These are phyloP conservation scores for Cladosporium velox DNA, from an alignment of 2,329 filamentous ascomycete species.

Conservation along the genomic window DNA sequence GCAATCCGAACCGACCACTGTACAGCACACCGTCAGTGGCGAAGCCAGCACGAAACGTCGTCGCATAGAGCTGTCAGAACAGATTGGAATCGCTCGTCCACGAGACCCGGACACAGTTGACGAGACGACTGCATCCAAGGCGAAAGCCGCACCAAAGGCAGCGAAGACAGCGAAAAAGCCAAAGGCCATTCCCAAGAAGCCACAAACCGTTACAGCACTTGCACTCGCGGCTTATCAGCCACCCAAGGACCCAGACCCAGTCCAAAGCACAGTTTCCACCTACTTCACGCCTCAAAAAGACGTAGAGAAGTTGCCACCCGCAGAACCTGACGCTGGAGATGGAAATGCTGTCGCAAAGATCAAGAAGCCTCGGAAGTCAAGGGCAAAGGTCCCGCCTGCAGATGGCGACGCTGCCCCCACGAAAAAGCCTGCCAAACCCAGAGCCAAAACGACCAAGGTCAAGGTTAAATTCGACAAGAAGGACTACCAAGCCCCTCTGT, in stretches of 20 bases:
- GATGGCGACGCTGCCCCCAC: slow-evolving; percentile 13
- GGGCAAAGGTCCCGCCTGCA: slow-evolving; percentile 24
- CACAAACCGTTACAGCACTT: slow-evolving; percentile 74
- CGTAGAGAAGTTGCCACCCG: slow-evolving; percentile 6
- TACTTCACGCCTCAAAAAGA: slow-evolving; percentile 41
- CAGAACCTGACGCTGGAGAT: neutral
- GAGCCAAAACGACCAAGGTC: slow-evolving; percentile 36
- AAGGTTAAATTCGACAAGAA: slow-evolving; percentile 31
- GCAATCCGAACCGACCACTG: neutral
- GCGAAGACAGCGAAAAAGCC: slow-evolving; percentile 41
- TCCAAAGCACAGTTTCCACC: slow-evolving; percentile 45
- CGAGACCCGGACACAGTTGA: neutral
- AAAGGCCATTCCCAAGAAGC: slow-evolving; percentile 66
- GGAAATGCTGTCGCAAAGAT: slow-evolving; percentile 18
- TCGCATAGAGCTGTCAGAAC: slow-evolving; percentile 23
- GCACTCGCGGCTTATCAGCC: slow-evolving; percentile 70
- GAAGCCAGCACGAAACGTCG: slow-evolving; percentile 25
- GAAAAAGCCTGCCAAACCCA: slow-evolving; percentile 40
- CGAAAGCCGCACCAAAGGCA: slow-evolving; percentile 28
- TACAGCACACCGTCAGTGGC: slow-evolving; percentile 5
- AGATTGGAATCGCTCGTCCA: neutral
- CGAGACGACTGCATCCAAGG: neutral
- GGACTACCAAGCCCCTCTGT: slow-evolving; percentile 43
- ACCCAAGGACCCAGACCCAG: slow-evolving; percentile 35
- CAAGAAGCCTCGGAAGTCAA: slow-evolving; percentile 34